Evolutionary conservation across 352 stramenopile genomes (phyloP).

Genomic region (Peronospora destructor): DNA sequence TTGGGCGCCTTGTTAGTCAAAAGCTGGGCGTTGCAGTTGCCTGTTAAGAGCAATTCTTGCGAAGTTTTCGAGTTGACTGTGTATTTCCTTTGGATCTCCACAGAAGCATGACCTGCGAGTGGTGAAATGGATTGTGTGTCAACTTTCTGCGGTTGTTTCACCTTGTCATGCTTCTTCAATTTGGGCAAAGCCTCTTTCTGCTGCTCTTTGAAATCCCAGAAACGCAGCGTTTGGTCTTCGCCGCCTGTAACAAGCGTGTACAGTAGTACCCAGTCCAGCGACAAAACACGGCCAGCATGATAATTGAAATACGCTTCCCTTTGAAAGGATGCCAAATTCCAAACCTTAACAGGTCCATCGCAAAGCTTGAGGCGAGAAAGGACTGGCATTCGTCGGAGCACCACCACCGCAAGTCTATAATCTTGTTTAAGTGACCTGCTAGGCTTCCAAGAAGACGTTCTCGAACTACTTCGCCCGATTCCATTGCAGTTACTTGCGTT

Average conservation of each 20-base stretch:
- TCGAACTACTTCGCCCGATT: slow-evolving; percentile 1
- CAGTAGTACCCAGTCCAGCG: slow-evolving; percentile 45
- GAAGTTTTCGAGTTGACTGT: not conserved
- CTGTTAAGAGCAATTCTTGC: not conserved
- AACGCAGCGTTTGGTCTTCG: slow-evolving; percentile 60
- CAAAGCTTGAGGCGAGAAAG: slow-evolving; percentile 45
- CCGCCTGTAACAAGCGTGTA: slow-evolving; percentile 45
- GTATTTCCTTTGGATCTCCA: slow-evolving; percentile 1
- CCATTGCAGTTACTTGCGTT: not conserved
- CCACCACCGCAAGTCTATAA: slow-evolving; percentile 47
- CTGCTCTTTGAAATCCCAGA: slow-evolving; percentile 50
- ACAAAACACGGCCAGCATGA: slow-evolving; percentile 50
- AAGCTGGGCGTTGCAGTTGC: not conserved
- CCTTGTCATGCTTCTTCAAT: slow-evolving; percentile 24
- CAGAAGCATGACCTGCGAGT: not conserved
- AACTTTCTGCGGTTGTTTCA: slow-evolving; percentile 23
- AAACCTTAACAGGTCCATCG: slow-evolving; percentile 56
- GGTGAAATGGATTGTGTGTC: not conserved
- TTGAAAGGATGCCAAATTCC: slow-evolving; percentile 25
- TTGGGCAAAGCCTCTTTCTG: slow-evolving; percentile 5
- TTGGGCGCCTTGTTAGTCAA: slow-evolving; percentile 16
- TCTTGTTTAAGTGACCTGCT: slow-evolving; percentile 29
- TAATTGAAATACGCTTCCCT: slow-evolving; percentile 31
- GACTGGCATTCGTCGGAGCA: not conserved
- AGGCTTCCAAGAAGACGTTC: slow-evolving; percentile 23